Conservation (phyloP, 495 filamentous ascomycete genomes). For the Pseudoneurospora amorphoporcata region DNA sequence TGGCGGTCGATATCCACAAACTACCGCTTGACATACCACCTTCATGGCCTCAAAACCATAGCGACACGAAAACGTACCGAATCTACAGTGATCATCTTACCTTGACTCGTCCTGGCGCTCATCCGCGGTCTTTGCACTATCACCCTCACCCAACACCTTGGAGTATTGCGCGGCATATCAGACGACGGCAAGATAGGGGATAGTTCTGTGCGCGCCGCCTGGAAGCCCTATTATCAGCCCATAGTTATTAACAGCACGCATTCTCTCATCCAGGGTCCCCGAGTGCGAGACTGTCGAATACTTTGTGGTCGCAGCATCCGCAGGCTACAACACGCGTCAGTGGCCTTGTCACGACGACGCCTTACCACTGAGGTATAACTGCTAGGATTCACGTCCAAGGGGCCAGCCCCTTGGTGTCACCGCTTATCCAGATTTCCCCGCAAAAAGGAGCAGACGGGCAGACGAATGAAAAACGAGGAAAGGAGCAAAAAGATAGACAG, state of each 20-base stretch:
- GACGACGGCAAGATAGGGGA: not conserved
- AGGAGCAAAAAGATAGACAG: not conserved
- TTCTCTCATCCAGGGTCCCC: not conserved
- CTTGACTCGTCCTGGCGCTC: not conserved
- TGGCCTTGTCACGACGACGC: not conserved
- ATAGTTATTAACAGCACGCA: not conserved
- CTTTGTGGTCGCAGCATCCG: not conserved
- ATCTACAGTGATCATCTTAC: not conserved
- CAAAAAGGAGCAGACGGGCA: slow-evolving; percentile 1
- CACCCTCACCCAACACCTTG: not conserved
- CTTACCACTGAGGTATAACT: not conserved
- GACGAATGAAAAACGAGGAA: not conserved
- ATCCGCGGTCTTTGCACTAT: not conserved
- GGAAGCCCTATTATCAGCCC: not conserved
- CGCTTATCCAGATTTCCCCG: slow-evolving; percentile 8
- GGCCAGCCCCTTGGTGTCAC: not conserved
- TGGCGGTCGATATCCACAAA: not conserved
- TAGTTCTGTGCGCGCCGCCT: not conserved
- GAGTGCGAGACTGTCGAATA: not conserved
- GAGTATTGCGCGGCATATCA: not conserved
- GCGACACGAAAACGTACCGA: not conserved
- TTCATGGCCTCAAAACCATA: not conserved
- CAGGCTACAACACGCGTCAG: not conserved
- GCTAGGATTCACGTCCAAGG: not conserved
- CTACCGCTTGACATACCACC: not conserved